phyloP scores from a whole-genome alignment of 257 asterid species.

The Coffea eugenioides region DNA sequence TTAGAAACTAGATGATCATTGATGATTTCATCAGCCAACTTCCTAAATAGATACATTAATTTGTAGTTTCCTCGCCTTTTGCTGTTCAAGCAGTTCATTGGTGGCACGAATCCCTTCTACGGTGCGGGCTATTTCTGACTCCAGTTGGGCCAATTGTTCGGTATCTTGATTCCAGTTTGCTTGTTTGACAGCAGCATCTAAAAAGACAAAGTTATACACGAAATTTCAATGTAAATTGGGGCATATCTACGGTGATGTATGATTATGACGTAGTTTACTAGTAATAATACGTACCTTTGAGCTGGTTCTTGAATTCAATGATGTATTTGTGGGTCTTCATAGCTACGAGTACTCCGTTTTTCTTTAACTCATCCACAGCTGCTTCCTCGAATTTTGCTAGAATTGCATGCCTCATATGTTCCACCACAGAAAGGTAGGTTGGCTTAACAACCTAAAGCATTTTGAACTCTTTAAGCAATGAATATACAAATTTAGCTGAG shows the following conservation, averaged over 20 bases:
- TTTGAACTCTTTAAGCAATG: too few species aligned
- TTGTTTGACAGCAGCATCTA: neutral
- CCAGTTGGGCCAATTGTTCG: neutral
- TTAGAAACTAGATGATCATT: too few species aligned
- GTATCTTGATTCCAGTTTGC: neutral
- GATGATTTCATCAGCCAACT: too few species aligned
- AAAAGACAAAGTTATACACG: too few species aligned
- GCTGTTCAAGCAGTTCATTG: neutral
- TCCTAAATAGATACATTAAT: too few species aligned
- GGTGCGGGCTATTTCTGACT: neutral
- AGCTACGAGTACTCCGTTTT: neutral
- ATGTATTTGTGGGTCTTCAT: neutral
- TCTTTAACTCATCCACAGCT: neutral
- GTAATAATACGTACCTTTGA: neutral
- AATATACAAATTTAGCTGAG: too few species aligned
- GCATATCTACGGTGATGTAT: too few species aligned
- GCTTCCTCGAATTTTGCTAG: neutral
- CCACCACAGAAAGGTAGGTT: neutral
- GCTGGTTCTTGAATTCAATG: neutral
- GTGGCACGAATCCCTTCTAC: neutral
- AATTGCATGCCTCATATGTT: neutral
- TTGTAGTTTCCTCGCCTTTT: neutral
- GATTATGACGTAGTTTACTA: too few species aligned
- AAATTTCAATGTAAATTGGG: too few species aligned
- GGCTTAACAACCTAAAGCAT: neutral